Base-by-base conservation (phyloP, 371 early-diverging fungal species). In the Mucor indicus region DNA sequence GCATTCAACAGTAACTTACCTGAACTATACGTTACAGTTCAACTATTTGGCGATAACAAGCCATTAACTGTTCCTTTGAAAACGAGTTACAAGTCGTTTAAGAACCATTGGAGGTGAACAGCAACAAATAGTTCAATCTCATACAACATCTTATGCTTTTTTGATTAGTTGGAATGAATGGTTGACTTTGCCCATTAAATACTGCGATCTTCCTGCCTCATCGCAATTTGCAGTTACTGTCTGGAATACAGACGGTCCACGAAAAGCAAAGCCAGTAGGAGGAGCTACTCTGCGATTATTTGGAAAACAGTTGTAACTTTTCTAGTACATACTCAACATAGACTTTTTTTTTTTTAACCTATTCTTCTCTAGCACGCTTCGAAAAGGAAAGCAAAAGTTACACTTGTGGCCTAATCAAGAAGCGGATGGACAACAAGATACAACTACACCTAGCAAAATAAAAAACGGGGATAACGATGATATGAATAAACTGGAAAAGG, bases 401-500 rank as follows among this genome's bases (percentile, higher is more conserved):
- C 69, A 60, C 45, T 50, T 94, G 17, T 88, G 84, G 86, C 74
- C 83, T 0, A 79, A 74, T 50, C 48, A 58, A 12, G 86, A 84
- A 44, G 88, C 86, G 0, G 90, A 90, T 46, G 77, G 80, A 27
- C 61, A 62, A 27, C 64, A 64, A 1, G 48, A 72, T 21, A 71
- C 86, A 10, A 64, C 60, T 2, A 87, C 89, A 0, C 89, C 85
- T 29, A 76, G 84, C 37, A 85, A 83, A 50, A 57, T 76, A 7
- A 72, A 50, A 20, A 17, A 27, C 3, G 30, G 12, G 6, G 31
- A 64, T 22, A 48, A 63, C 11, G 54, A 62, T 19, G 90, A 90
- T 56, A 90, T 92, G 87, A 90, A 92, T 60, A 80, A 89, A 42
- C 59, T 94, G 38, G 93, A 92, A 63, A 90, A 89, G 76, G 91